Base-by-base conservation (phyloP, 179 eudicot species). In the Silene coronaria region DNA sequence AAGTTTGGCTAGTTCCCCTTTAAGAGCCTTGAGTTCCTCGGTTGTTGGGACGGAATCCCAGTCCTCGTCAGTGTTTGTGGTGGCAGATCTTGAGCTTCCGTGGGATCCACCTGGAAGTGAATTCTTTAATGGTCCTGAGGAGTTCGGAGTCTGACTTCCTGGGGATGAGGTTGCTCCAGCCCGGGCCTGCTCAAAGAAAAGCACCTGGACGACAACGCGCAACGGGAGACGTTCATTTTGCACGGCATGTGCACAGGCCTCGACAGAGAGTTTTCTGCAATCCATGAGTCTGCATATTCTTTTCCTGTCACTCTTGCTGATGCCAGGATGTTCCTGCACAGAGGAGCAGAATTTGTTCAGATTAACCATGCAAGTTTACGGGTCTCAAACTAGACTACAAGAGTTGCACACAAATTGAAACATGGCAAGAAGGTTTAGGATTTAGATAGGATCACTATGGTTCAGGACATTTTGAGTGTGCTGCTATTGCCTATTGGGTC, bases 11-110 rank as follows among this genome's bases (percentile, higher is more conserved):
- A 89, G 80, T 77, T 89, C 91, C 6, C 92, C 90, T 83, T 84
- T 92, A 69, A 91, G 79, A 28, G 87, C 88, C 80, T 81, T 91
- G 46, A 92, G 91, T 85, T 91, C 96, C 79, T 87, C 93, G 0
- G 87, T 77, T 0, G 91, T 90, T 13, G 91, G 89, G 21, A 88
- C 84, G 6, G 88, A 84, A 22, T 91, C 96, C 92, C 90, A 88
- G 70, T 92, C 97, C n/a, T 93, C 98, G 42, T 91, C 97, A 0
- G 98, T 89, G 78, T 89, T 89, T 27, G 98, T 93, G 21, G 93
- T 91, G 0, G 91, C 89, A 0, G 97, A 84, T 80, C 93, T 85
- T 3, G 98, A 93, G 84, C 97, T 93, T 70, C 90, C 97, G 19
- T 84, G 89, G 60, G 98, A 91, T 32, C 86, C 86, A n/a, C 85